Evolutionary conservation across 768 basidiomycete genomes (phyloP), one percentile per base, ranked within the genome.

Genomic region (Boletus sensibilis): DNA sequence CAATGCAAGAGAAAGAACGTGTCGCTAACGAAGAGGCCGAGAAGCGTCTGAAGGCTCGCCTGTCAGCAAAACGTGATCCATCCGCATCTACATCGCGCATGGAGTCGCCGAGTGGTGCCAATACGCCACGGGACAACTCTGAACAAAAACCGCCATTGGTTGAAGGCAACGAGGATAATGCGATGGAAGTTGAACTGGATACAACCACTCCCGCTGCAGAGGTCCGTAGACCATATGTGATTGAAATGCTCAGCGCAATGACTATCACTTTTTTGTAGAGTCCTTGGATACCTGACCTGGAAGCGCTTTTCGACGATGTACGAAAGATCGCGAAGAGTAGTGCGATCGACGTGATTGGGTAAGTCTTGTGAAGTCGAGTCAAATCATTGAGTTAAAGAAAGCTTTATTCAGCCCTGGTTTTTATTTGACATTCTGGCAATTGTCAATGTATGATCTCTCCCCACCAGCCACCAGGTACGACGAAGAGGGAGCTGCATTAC

Each of bases 351-450:
- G 72, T 86, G 39, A 84, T 95, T 62, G 88, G 90, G 88, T 94
- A 71, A 52, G 88, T 70, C 21, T 46, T 54, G 31, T 46, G 50
- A 38, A 39, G 27, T 58, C 29, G 9, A 57, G 46, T 20, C 50
- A 50, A 31, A 16, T 23, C 49, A 37, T 50, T 54, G 52, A 20
- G 23, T 47, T 60, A 52, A 50, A 56, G 39, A 37, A 16, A n/a
- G 23, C 13, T 52, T 42, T 27, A 61, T 49, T 1, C 35, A 97
- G 96, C 4, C 87, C 94, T 29, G 90, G 86, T 3, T 98, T 99
- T 75, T 98, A 94, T 66, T 74, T 92, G 44, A 94, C 95, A 3
- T 99, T 98, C 75, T 99, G 97, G 97, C 95, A 98, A 70, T 73
- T 98, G 50, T 89, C 92, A 1, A 88, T 90, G 34, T 92, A 94